phyloP scores from a whole-genome alignment of 345 rosid genomes.

The Jatropha curcas region DNA sequence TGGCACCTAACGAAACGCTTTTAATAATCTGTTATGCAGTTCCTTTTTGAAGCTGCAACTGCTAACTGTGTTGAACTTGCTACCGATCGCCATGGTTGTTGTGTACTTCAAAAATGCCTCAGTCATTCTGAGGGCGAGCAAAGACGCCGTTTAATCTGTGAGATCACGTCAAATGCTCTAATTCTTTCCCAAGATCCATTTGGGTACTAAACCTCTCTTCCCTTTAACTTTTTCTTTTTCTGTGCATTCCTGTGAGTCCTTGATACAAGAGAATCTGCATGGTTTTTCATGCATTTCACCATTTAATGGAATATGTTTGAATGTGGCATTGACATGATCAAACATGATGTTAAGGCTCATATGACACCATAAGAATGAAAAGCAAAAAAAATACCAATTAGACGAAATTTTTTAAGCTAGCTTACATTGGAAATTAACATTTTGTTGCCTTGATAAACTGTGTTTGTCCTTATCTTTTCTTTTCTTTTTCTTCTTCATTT shows the following conservation, averaged over 20 bases:
- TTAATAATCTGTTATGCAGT: conserved; percentile 39
- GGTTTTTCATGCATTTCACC: background rate
- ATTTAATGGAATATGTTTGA: background rate
- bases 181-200: conserved; percentile 75
- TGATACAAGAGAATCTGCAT: conserved; percentile 1
- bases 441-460: background rate
- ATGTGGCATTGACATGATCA: background rate
- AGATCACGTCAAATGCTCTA: conserved; percentile 63
- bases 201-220: conserved; percentile 47
- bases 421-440: background rate
- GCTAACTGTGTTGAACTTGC: conserved; percentile 73
- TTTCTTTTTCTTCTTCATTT: background rate
- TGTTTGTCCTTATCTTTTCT: background rate
- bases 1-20: background rate
- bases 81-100: conserved; percentile 77
- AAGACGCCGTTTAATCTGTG: conserved; percentile 42
- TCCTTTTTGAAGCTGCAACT: conserved; percentile 69
- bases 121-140: conserved; percentile 51
- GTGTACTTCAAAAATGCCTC: conserved; percentile 81
- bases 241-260: background rate
- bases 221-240: background rate
- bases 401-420: background rate
- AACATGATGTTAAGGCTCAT: background rate
- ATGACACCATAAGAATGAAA: background rate
- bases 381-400: background rate